Evolutionary conservation across 495 filamentous ascomycete genomes (phyloP), one percentile per base, ranked within the genome.

Genomic region (Lasiosphaeria hispida): DNA sequence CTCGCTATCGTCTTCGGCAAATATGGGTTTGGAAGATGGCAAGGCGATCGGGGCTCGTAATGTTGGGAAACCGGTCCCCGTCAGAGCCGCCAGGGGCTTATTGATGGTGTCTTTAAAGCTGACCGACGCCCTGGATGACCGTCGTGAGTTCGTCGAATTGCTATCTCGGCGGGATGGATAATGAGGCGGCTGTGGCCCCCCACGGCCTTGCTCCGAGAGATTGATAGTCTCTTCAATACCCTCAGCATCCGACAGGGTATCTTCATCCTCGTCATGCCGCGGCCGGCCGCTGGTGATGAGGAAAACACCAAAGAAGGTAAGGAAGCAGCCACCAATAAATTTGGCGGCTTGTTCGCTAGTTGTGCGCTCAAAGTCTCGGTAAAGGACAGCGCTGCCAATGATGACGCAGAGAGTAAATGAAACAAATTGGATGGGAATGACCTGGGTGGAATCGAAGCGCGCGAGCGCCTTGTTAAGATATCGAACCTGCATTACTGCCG

Each of bases 381-480:
- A 98, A 10, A 98, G 73, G 23, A 98, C 78, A 0, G 94, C 92
- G 69, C 90, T 95, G 44, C 94, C 94, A 50, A 96, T 82, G 64
- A 98, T 97, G 51, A 98, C 94, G 2, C 87, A 96, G 6, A 98
- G 77, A 0, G 94, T 98, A 70, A 98, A 98, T 39, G 96, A 80
- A 23, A 98, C 94, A 63, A 98, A 98, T 66, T 98, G 94, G 10
- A 90, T 91, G 2, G 94, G 94, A 52, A 98, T 97, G 59, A 98
- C 94, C 64, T 96, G 91, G 0, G 94, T 98, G 0, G 92, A 93
- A 70, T 96, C 91, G 75, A 98, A 98, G 52, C 90, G 86, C 68
- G 95, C 91, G 15, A 98, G 77, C 1, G 94, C 92, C 48, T 91
- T 91, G 75, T 98, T 98, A 60, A 98, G 80, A 69, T 97, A 98